Evolutionary conservation across 805 yeast species (phyloP), one percentile per base, ranked within the genome.

Genomic region (Monosporozyma aerobia): DNA sequence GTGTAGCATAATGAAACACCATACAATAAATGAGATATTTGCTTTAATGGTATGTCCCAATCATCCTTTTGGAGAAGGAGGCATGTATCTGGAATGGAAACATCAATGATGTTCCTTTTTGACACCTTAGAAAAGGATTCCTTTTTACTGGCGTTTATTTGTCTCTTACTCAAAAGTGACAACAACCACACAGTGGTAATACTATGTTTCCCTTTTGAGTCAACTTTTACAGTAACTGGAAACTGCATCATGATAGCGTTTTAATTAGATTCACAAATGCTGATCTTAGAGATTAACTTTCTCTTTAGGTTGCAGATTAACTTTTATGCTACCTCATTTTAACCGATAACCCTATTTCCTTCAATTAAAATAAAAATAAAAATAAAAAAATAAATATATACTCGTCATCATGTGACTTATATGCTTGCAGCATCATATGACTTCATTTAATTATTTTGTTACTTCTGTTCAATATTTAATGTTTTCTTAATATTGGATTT

Each of bases 1-100:
- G 61, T 59, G 49, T 67, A 65, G 46, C 71, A 68, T 3, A 68
- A 51, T 6, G 69, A 57, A 2, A 68, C 63, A 9, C 71, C 71
- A 52, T 62, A 68, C 19, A 68, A 41, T 13, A 68, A 49, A 41
- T 59, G 63, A 0, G 69, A 64, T 1, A 65, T 59, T 11, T 66
- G 62, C 35, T 65, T 57, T 44, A 68, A 52, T 6, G 70, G 60
- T 14, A 65, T 45, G 1, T 59, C 53, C 11, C 45, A 37, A 7
- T 58, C 60, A 30, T 54, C 57, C 5, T 55, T 47, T 29, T 61
- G 55, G 14, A 66, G 59, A 1, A 57, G 54, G 23, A 57, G 56
- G 53, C 69, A 67, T 5, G 69, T 62, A n/a, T 59, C 53, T 1
- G 69, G 68, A 7, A 68, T 68, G 1, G 66, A 65, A 13, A 68